These are phyloP conservation scores for Candida hungchunana DNA, from an alignment of 805 yeast species.

Conservation along the genomic window DNA sequence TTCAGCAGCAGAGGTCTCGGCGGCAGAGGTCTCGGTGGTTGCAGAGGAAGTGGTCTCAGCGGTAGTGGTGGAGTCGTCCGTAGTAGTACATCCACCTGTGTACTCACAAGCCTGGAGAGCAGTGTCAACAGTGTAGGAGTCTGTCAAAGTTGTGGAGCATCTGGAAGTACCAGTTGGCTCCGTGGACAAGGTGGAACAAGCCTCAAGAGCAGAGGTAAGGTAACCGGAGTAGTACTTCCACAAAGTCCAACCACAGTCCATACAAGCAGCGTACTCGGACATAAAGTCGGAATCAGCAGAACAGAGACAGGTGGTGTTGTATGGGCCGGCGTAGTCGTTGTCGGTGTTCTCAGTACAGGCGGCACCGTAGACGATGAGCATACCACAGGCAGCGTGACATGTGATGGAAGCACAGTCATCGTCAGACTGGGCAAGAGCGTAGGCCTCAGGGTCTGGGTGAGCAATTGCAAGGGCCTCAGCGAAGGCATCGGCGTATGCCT, in stretches of 20 bases:
- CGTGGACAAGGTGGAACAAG: conserved; percentile 19
- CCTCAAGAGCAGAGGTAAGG: conserved; percentile 23
- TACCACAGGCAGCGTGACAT: conserved; percentile 12
- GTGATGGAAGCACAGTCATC: conserved; percentile 8
- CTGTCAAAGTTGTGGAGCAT: conserved; percentile 22
- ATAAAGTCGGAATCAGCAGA: conserved; percentile 8
- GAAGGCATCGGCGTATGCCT: conserved; percentile 2
- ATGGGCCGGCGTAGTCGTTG: conserved; percentile 12
- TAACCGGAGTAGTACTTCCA: conserved; percentile 10
- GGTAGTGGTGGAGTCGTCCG: not conserved
- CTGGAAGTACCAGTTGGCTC: conserved; percentile 32
- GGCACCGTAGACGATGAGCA: conserved; percentile 6
- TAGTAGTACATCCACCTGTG: conserved; percentile 7
- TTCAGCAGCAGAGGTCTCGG: conserved; percentile 8
- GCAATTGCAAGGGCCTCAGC: conserved; percentile 4
- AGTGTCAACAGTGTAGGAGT: conserved; percentile 1
- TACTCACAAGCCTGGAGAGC: conserved; percentile 7
- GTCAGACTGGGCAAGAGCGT: conserved; percentile 4
- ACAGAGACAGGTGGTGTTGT: conserved; percentile 20
- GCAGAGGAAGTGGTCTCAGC: not conserved
- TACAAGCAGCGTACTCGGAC: conserved; percentile 5
- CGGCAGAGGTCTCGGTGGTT: conserved; percentile 3
- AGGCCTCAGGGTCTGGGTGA: conserved; percentile 8
- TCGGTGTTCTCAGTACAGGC: conserved; percentile 4
- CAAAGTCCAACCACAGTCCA: conserved; percentile 12